Base-by-base conservation (phyloP, 1,284 basidiomycete species). In the Lignosus rhinocerotis region DNA sequence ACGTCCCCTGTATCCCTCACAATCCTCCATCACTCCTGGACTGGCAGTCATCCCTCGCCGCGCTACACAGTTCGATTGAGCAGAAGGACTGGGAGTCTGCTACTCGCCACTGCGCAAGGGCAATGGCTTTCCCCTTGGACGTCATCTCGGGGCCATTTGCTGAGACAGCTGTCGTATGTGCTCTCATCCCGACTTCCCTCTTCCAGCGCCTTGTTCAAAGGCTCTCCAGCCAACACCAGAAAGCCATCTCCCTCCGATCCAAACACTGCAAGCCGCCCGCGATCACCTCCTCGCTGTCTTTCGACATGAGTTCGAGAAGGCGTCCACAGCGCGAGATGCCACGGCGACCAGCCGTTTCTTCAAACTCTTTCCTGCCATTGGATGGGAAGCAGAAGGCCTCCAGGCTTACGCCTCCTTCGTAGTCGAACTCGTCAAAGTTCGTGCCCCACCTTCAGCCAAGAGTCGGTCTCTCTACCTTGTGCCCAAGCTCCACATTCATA, bases 71-170 rank as follows among this genome's bases (percentile, higher is more conserved):
- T 0, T 84, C 93, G 6, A 95, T 98, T 39, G 90, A 93, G 39
- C 81, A 79, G 56, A 84, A 89, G 63, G 97, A 99, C 71, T 99
- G 96, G 96, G 96, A 98, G 71, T 86, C 92, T 14, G 96, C 96
- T 1, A 90, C 94, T 0, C 81, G 93, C 62, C 90, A 95, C 69
- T 97, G 96, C 73, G 87, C 92, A 17, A 80, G 93, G 33, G 96
- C 95, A 1, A 95, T 96, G 88, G 80, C 87, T 0, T 78, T 98
- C 30, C 89, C 94, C 3, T 70, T 78, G 5, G 85, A 88, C 41
- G 88, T 99, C 31, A 85, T 92, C 30, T 83, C 86, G 21, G 93
- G 94, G 7, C 80, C 84, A 2, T 99, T 98, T 70, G 93, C 96
- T 1, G 92, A 91, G 66, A 82, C 81, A 3, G 89, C 92, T 1